These are phyloP conservation scores for Schoenoplectus tabernaemontani DNA, from an alignment of 202 grass and related monocot genomes.

Conservation along the genomic window DNA sequence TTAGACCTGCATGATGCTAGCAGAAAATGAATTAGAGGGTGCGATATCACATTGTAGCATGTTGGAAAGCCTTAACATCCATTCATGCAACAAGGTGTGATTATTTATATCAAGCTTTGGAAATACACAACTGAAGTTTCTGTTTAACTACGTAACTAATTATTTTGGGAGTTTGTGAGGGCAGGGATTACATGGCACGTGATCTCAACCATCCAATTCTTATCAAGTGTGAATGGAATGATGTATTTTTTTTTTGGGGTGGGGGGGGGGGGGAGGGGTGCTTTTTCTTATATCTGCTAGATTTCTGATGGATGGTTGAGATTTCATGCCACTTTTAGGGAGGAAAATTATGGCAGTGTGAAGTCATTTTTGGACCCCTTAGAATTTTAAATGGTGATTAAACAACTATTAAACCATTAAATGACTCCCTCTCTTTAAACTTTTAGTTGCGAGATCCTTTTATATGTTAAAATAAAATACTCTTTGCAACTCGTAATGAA, in stretches of 20 bases:
- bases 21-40: conserved; percentile 77
- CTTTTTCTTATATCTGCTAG: not conserved
- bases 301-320: not conserved
- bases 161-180: not conserved
- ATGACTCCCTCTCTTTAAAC: not conserved
- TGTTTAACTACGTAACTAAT: not conserved
- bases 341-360: not conserved
- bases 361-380: not conserved
- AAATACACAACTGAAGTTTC: not conserved
- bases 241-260: not conserved
- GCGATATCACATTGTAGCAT: conserved; percentile 53
- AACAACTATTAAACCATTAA: not conserved
- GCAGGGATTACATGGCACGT: not conserved
- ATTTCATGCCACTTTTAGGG: not conserved
- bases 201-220: not conserved
- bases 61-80: conserved; percentile 83
- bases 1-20: conserved; percentile 85
- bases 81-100: conserved; percentile 74
- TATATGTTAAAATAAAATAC: not conserved
- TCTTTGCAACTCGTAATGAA: not conserved
- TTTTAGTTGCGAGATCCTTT: too few relatives aligned
- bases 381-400: not conserved
- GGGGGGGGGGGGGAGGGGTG: too few relatives aligned
- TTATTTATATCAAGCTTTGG: not conserved
- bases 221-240: not conserved